phyloP scores from a whole-genome alignment of 139 green algal genomes.

The Chlamydomonas sphaeroides region DNA sequence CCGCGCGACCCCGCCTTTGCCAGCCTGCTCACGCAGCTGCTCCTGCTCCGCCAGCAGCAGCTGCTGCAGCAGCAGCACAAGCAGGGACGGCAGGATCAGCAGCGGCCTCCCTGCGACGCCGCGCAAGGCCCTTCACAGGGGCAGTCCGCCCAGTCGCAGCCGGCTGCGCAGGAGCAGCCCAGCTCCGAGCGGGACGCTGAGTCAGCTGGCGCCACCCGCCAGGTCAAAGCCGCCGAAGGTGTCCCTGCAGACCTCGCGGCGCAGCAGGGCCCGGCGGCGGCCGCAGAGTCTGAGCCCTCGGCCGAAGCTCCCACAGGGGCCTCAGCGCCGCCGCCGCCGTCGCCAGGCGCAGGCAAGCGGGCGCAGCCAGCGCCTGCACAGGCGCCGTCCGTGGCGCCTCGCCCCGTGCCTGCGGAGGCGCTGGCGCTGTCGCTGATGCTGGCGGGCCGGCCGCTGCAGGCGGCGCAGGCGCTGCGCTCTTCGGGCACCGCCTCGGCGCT shows the following conservation, averaged over 20 bases:
- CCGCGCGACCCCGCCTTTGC: neutral
- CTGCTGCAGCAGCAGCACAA: neutral
- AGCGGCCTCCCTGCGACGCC: neutral
- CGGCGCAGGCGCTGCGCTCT: neutral
- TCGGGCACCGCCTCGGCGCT: neutral
- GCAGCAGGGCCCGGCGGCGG: no score
- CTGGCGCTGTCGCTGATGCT: conserved; percentile 16
- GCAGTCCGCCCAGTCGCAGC: no score
- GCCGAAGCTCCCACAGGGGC: no score
- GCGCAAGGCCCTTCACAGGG: no score
- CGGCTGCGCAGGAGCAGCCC: no score
- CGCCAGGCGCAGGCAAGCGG: no score
- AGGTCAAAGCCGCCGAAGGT: no score
- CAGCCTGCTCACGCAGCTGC: conserved; percentile 11
- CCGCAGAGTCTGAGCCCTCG: no score
- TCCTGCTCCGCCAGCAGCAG: neutral
- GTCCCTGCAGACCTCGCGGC: no score
- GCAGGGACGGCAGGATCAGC: neutral
- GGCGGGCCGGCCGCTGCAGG: neutral
- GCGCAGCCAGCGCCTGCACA: neutral
- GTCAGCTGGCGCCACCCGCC: no score
- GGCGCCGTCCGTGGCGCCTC: neutral
- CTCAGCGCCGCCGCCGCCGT: neutral
- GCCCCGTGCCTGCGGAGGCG: neutral
- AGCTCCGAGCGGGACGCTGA: no score